Base-by-base conservation (phyloP, 257 asterid species). In the Rubia yunnanensis region DNA sequence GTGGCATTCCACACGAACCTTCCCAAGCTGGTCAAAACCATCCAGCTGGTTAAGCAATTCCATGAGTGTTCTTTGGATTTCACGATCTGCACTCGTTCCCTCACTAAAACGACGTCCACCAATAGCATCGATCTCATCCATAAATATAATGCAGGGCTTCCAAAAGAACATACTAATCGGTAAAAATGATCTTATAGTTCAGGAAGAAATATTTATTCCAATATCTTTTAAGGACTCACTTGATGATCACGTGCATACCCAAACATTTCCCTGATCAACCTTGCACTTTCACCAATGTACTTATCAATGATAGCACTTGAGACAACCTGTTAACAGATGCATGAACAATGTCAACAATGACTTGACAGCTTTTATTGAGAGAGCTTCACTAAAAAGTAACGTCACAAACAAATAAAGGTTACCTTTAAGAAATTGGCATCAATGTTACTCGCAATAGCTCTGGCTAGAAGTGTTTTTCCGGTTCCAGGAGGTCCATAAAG, bases 401-500 rank as follows among this genome's bases (percentile, higher is more conserved):
- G 54, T 26, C 20, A 10, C 17, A 38, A 11, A 8, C 15, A 13
- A 39, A 8, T 1, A 71, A 5, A 7, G 10, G 64, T n/a, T 5
- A 89, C 99, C 95, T 92, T 92, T 22, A 92, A 82, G 86, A 92
- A 92, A 77, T 89, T 92, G 68, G 99, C 97, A 68, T 92, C 99
- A 67, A 92, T 92, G 69, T 89, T 92, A 78, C 99, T 92, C 58
- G 97, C 99, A 66, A 92, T 92, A 48, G 99, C 99, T 78, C 97
- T 79, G 78, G 97, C 99, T 77, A 92, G 70, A 81, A 92, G 74
- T 67, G 99, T 92, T 86, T 92, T 92, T 70, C 99, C 99, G 57
- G 99, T 92, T 74, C 97, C 99, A 59, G 99, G 99, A 64, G 99
- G 97, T n/a, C 99, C 99, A 65, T 92, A 92, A 10, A 92, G 95